Percentiles rank a stretch among this genome's conserved stretches.
Conservation (phyloP, 768 basidiomycete genomes). For the Megacollybia marginata region DNA sequence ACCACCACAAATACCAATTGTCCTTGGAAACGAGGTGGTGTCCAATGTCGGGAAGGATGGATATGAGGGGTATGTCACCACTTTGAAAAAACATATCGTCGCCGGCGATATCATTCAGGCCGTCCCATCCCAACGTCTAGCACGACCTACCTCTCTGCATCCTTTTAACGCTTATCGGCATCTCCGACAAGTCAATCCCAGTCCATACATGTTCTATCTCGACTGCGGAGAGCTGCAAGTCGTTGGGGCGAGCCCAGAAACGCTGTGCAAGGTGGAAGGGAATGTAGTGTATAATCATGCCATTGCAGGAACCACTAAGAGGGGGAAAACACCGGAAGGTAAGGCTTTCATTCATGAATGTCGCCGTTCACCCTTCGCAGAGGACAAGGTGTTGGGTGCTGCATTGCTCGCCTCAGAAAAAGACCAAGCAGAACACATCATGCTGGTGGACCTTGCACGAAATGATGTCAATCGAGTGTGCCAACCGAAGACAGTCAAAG, state of each 20-base stretch:
- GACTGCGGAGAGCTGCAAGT: constrained; percentile 91
- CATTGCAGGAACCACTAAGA: constrained; percentile 89
- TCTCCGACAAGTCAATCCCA: constrained; percentile 91
- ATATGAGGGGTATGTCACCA: constrained; percentile 87
- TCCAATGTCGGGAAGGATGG: constrained; percentile 94
- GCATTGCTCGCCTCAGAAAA: constrained; percentile 81
- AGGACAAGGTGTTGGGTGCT: constrained; percentile 77
- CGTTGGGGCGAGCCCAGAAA: constrained; percentile 98
- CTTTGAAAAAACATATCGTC: constrained; percentile 88
- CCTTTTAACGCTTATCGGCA: constrained; percentile 97
- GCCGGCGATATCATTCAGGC: constrained; percentile 99
- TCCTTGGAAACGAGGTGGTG: constrained; percentile 57
- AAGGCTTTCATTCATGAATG: constrained; percentile 11
- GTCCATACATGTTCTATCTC: constrained; percentile 98
- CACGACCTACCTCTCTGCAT: constrained; percentile 80
- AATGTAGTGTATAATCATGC: constrained; percentile 96
- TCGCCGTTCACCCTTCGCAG: constrained; percentile 30
- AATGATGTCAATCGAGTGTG: constrained; percentile 99
- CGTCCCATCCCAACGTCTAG: constrained; percentile 88
- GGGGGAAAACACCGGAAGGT: constrained; percentile 87
- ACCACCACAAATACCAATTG: constrained; percentile 56
- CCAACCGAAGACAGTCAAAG: constrained; percentile 90
- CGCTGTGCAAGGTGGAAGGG: constrained; percentile 88
- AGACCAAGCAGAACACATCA: constrained; percentile 96
- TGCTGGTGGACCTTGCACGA: constrained; percentile 95